phyloP scores from a whole-genome alignment of 345 rosid species.

The Salix suchowensis region DNA sequence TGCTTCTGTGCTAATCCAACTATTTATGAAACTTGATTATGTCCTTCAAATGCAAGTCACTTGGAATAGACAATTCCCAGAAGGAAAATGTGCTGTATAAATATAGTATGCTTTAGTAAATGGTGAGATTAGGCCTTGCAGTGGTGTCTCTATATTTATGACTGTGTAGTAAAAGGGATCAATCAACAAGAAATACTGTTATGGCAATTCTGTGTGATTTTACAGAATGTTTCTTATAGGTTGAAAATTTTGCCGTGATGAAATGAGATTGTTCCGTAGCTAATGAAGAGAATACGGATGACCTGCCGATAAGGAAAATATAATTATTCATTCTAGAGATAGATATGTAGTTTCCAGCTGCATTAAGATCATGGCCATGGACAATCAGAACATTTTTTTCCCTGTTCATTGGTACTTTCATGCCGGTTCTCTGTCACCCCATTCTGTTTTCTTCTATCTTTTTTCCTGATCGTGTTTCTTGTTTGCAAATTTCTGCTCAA shows the following conservation, averaged over 20 bases:
- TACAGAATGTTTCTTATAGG: too few species aligned
- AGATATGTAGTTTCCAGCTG: not conserved
- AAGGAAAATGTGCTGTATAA: not conserved
- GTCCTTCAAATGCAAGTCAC: not conserved
- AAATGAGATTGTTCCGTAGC: not conserved
- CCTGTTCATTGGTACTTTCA: not conserved
- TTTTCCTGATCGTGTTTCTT: not conserved
- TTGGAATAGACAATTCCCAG: not conserved
- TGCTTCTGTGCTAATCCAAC: not conserved
- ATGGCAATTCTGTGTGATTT: not conserved
- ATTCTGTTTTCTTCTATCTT: not conserved
- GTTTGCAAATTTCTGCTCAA: not conserved
- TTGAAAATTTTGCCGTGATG: not conserved
- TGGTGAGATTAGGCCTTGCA: not conserved
- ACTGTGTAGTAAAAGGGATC: not conserved
- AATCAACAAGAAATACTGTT: not conserved
- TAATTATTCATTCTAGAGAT: not conserved
- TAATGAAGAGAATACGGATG: not conserved
- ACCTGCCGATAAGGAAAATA: not conserved
- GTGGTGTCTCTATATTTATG: not conserved
- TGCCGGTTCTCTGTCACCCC: not conserved
- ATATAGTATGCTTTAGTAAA: not conserved
- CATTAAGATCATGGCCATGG: not conserved
- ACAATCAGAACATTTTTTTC: not conserved
- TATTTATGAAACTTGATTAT: not conserved